Evolutionary conservation across 345 rosid genomes (phyloP).

Genomic region (Brassica incana): DNA sequence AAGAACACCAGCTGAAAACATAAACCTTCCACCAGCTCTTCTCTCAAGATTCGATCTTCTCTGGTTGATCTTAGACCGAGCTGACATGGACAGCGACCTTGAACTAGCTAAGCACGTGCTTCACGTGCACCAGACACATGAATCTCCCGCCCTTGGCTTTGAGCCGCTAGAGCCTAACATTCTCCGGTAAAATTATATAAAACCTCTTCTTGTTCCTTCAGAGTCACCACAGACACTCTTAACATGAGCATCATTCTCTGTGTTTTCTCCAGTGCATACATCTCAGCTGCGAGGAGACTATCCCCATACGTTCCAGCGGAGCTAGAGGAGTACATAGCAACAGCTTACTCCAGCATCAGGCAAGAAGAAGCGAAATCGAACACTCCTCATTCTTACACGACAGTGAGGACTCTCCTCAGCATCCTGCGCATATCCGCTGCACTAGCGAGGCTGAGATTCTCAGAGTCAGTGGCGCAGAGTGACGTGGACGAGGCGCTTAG

Average conservation of each 20-base stretch:
- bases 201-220: not conserved
- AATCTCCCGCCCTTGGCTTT: constrained; percentile 94
- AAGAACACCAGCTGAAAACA: constrained; percentile 97
- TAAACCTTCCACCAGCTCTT: constrained; percentile 95
- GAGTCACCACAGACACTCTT: not conserved
- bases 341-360: constrained; percentile 86
- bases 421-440: constrained; percentile 96
- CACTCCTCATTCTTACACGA: constrained; percentile 91
- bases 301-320: constrained; percentile 84
- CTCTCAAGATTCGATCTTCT: constrained; percentile 91
- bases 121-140: constrained; percentile 82
- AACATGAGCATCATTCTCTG: constrained; percentile 19
- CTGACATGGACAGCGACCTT: constrained; percentile 95
- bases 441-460: constrained; percentile 91
- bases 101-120: constrained; percentile 95
- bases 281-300: constrained; percentile 88
- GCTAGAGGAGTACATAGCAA: constrained; percentile 88
- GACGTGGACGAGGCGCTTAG: constrained; percentile 98
- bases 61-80: constrained; percentile 95
- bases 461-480: constrained; percentile 92
- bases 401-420: constrained; percentile 91
- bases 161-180: constrained; percentile 82
- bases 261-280: constrained; percentile 64
- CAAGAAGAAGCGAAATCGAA: constrained; percentile 95
- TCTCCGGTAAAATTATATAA: constrained; percentile 59